Evolutionary conservation across 1,284 basidiomycete genomes (phyloP).

Genomic region (Fomitopsis palustris): DNA sequence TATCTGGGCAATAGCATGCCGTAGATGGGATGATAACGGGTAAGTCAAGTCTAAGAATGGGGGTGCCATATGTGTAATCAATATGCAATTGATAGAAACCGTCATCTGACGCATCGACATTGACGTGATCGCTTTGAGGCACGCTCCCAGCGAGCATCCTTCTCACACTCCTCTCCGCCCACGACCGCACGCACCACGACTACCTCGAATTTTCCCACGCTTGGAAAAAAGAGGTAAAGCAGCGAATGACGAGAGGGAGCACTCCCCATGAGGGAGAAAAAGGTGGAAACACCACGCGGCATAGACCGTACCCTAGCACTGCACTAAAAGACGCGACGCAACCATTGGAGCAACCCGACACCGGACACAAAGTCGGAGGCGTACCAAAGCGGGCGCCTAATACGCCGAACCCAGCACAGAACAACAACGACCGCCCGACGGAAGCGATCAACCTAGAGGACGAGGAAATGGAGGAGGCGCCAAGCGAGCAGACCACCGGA

Average conservation of each 20-base stretch:
- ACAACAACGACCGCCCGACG: neutral
- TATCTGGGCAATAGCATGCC: neutral
- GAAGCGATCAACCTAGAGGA: neutral
- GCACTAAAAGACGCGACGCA: no score
- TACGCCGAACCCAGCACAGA: neutral
- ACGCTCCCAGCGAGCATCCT: neutral
- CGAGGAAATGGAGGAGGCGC: neutral
- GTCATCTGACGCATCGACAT: neutral
- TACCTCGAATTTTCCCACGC: neutral
- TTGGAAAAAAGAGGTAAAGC: neutral
- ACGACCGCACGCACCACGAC: neutral
- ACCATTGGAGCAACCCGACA: no score
- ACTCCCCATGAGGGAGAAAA: neutral
- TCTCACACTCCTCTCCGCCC: no score
- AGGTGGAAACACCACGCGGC: no score
- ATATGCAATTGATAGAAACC: neutral
- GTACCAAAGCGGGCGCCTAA: neutral
- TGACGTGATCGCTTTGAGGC: neutral
- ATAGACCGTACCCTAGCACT: no score
- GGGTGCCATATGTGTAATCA: neutral
- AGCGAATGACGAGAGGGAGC: neutral
- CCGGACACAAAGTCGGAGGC: neutral
- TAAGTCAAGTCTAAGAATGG: no score
- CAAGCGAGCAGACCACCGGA: neutral
- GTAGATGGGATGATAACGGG: no score